Evolutionary conservation across 1,284 basidiomycete genomes (phyloP), one percentile per base, ranked within the genome.

Genomic region (Leucoagaricus sp.): DNA sequence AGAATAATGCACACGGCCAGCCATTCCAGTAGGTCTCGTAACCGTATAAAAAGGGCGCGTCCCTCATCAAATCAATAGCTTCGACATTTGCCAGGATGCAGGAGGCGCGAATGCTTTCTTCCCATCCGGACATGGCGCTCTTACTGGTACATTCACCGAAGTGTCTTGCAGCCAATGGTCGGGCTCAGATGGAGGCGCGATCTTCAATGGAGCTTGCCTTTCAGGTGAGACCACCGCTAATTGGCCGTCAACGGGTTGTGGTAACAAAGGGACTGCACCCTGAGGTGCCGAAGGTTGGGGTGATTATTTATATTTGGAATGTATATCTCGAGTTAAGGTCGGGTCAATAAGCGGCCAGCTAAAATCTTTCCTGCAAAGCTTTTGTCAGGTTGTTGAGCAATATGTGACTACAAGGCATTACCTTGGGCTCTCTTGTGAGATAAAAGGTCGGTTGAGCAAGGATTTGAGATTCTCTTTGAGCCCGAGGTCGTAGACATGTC

Each of bases 71-170:
- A 40, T 23, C 15, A 38, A 29, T 29, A 83, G 81, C 66, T 86
- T 85, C 64, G 83, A 86, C 65, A 76, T 86, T 29, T 85, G 83
- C 63, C 71, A 80, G 57, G 84, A 85, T 61, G 81, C 80, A 10
- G 82, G 83, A 46, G 81, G 79, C 26, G 62, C 79, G 3, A 63
- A 48, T 2, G 74, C 72, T 13, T 85, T 86, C 72, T 86, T 86
- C 78, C 82, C 82, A 2, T 75, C 74, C 3, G 78, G 76, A 0
- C 81, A 80, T 61, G 78, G 77, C 13, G 82, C 83, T 13, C 67
- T 84, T 54, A 75, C 74, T 6, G 83, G 82, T 10, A 74, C 72
- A 1, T 84, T 76, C 67, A 72, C 69, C 12, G 82, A 85, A 63
- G 82, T 84, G 12, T 75, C 77, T 21, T 85, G 82, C 64, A 78